Percentiles rank a stretch among this genome's conserved stretches.
Conservation (phyloP, 805 yeast genomes). For the Candida easanensis region DNA sequence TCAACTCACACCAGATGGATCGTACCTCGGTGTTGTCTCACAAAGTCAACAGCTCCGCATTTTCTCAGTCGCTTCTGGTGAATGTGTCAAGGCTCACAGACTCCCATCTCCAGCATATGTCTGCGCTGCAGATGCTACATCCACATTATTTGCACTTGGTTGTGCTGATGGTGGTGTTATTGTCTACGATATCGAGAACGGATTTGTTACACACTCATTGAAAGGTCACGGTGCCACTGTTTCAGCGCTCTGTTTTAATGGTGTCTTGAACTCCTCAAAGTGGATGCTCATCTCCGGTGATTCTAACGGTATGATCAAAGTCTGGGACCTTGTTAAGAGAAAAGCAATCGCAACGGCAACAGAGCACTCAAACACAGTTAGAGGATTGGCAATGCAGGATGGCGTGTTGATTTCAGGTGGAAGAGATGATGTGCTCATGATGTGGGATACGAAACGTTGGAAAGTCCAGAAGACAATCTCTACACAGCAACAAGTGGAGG, state of each 20-base stretch:
- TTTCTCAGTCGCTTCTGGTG: conserved; percentile 37
- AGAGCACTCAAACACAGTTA: conserved; percentile 82
- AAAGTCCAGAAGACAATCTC: conserved; percentile 68
- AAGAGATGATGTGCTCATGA: conserved; percentile 73
- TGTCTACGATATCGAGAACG: conserved; percentile 90
- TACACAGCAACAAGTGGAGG: conserved; percentile 68
- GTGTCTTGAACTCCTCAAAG: conserved; percentile 59
- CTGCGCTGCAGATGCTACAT: conserved; percentile 71
- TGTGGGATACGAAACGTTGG: conserved; percentile 53
- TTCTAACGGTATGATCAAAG: conserved; percentile 51
- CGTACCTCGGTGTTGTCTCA: conserved; percentile 66
- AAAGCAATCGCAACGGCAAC: conserved; percentile 59
- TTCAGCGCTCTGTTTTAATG: conserved; percentile 72
- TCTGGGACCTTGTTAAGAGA: conserved; percentile 69
- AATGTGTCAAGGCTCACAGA: conserved; percentile 50
- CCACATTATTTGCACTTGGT: conserved; percentile 88
- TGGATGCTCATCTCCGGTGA: conserved; percentile 83
- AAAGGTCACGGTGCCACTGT: conserved; percentile 93
- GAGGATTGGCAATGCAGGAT: conserved; percentile 76
- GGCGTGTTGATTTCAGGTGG: conserved; percentile 74
- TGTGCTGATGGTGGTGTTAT: conserved; percentile 91
- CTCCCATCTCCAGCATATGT: conserved; percentile 81
- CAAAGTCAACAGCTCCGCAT: conserved; percentile 81
- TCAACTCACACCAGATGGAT: conserved; percentile 73
- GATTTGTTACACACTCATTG: conserved; percentile 82